Conservation (phyloP, 106 monocot genomes). For the Dendrobium nobile region DNA sequence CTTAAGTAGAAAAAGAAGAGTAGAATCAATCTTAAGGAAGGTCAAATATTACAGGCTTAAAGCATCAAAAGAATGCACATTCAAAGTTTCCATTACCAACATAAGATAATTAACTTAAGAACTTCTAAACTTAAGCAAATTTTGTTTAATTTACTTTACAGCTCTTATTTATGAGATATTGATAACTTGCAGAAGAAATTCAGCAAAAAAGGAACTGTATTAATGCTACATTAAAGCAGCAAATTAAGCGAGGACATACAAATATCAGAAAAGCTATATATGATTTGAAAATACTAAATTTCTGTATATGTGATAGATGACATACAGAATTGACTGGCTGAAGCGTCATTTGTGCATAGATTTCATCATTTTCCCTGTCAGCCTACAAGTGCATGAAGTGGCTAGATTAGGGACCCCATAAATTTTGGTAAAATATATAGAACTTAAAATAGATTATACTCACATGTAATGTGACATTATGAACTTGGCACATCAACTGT, state of each 20-base stretch:
- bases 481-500: constrained; percentile 80
- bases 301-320: not conserved
- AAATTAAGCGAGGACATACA: not conserved
- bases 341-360: constrained; percentile 91
- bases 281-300: not conserved
- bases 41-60: not conserved
- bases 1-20: constrained; percentile 23
- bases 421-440: not conserved
- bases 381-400: constrained; percentile 37
- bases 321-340: constrained; percentile 94
- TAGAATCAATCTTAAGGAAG: not conserved
- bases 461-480: constrained; percentile 78
- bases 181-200: too few relatives aligned
- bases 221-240: not conserved
- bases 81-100: not conserved
- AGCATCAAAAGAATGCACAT: not conserved
- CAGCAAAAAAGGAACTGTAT: too few relatives aligned
- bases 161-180: not conserved
- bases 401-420: not conserved
- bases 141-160: not conserved
- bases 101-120: not conserved
- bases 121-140: not conserved
- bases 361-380: constrained; percentile 91
- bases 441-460: constrained; percentile 13
- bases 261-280: too few relatives aligned